Evolutionary conservation across 2,329 filamentous ascomycete genomes (phyloP).

Genomic region (Botrytis deweyae): DNA sequence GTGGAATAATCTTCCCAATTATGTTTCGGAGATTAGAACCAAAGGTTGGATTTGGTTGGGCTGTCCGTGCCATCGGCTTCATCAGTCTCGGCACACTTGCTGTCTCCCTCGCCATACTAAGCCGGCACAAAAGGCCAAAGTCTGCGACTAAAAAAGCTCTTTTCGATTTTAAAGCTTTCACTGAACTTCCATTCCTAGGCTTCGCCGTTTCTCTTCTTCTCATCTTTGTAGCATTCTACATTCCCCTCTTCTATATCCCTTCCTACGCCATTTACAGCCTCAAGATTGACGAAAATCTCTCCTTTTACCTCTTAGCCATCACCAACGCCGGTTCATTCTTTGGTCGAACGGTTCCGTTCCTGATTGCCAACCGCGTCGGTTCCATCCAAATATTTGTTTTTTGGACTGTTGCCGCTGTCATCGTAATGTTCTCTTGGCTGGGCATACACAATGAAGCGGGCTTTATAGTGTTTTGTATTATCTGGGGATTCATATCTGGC

Average conservation of each 20-base stretch:
- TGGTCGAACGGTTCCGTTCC: conserved; percentile 52
- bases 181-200: conserved; percentile 40
- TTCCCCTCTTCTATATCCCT: conserved; percentile 49
- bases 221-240: conserved; percentile 48
- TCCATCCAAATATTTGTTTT: conserved; percentile 46
- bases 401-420: conserved; percentile 26
- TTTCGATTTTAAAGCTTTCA: conserved; percentile 35
- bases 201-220: conserved; percentile 42
- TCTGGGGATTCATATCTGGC: conserved; percentile 80
- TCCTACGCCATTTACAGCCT: conserved; percentile 43
- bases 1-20: conserved; percentile 57
- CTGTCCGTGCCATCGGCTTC: conserved; percentile 54
- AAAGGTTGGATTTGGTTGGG: conserved; percentile 53
- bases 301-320: conserved; percentile 52
- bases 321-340: conserved; percentile 51
- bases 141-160: conserved; percentile 1
- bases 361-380: conserved; percentile 47
- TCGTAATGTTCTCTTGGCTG: conserved; percentile 44
- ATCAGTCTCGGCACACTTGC: conserved; percentile 42
- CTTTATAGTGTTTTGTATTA: conserved; percentile 66
- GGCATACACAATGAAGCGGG: conserved; percentile 53
- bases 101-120: conserved; percentile 28
- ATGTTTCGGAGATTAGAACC: conserved; percentile 31
- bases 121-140: background rate
- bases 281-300: conserved; percentile 48